Base-by-base conservation (phyloP, 2,329 filamentous ascomycete genomes). In the Penicillium vulpinum region DNA sequence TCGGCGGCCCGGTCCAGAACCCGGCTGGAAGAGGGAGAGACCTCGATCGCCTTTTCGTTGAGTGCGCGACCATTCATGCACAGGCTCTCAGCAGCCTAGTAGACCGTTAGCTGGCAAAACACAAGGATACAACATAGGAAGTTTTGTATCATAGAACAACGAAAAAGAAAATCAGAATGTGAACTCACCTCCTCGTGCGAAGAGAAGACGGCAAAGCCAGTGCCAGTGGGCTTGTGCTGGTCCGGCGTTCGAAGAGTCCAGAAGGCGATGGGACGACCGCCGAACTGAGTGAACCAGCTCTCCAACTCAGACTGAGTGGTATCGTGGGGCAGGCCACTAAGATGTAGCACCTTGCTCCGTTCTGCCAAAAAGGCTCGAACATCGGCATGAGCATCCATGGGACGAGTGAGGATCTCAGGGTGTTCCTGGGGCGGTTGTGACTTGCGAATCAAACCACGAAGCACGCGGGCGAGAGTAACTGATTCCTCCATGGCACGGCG, bases 241-340 rank as follows among this genome's bases (percentile, higher is more conserved):
- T 99, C 94, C 3, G 94, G 94, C 15, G 94, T 99, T 61, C 93
- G 90, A 49, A 99, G 84, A 18, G 94, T 99, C 94, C 94, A 99
- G 79, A 99, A 99, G 21, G 94, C 94, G 78, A 99, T 99, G 29
- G 94, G 94, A 41, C 94, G 90, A 48, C 94, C 94, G 62, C 94
- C 94, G 73, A 96, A 99, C 77, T 99, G 94, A 29, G 94, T 99
- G 74, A 97, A 99, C 94, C 94, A 99, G 78, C 92, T 97, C 80
- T 99, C 94, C 24, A 99, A 84, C 79, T 99, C 94, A 4, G 93
- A 97, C 78, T 99, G 94, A 2, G 94, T 99, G 35, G 94, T 99
- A 70, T 99, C 94, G 74, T 99, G 94, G 43, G 94, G 94, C 51
- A 99, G 83, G 47, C 94, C 94, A 69, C 92, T 96, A 88, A 99